A percentile compares a stretch with the other conserved stretches of the same genome.
Evolutionary conservation across 345 rosid genomes (phyloP).

Genomic region (Salix koriyanagi): DNA sequence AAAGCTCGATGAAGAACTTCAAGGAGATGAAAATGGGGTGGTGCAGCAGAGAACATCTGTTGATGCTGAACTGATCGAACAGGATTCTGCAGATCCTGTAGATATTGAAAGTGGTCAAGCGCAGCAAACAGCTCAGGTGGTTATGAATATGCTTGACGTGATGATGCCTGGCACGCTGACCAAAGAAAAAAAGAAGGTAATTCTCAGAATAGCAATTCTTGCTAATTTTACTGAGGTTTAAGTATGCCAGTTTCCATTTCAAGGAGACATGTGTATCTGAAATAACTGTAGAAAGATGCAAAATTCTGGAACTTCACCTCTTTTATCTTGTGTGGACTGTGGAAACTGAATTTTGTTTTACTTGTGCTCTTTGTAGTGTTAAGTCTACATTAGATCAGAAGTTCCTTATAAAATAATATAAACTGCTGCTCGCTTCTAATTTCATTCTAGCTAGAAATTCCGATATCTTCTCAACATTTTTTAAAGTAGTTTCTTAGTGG

Average conservation of each 20-base stretch:
- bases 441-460: neutral
- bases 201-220: constrained; percentile 7
- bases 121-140: constrained; percentile 66
- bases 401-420: neutral
- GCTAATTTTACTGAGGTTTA: neutral
- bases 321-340: neutral
- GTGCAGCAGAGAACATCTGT: constrained; percentile 32
- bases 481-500: neutral
- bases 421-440: neutral
- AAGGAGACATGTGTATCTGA: neutral
- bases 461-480: neutral
- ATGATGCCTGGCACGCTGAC: constrained; percentile 68
- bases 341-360: neutral
- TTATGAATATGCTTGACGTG: constrained; percentile 78
- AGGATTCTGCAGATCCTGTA: constrained; percentile 30
- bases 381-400: neutral
- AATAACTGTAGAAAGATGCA: neutral
- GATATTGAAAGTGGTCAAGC: constrained; percentile 62
- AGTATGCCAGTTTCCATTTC: neutral
- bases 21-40: constrained; percentile 24
- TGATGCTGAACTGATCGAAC: constrained; percentile 42
- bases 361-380: neutral
- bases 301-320: neutral
- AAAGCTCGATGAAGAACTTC: constrained; percentile 25
- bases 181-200: constrained; percentile 78